Evolutionary conservation across 2,329 filamentous ascomycete genomes (phyloP).

Genomic region (Xylaria sp.): DNA sequence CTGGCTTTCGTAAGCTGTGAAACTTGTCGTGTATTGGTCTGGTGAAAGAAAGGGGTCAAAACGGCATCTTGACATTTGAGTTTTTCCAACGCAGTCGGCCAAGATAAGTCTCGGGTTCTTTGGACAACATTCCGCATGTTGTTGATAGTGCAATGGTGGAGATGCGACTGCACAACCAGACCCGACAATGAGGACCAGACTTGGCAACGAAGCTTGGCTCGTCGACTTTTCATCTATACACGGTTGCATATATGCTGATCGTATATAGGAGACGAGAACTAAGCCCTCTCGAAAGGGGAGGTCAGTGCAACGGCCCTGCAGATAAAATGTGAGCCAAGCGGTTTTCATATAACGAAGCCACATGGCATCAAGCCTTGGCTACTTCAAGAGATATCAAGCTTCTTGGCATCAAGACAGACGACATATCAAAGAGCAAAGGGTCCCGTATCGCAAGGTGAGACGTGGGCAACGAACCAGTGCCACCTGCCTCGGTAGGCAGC

Average conservation of each 20-base stretch:
- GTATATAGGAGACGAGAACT: slow-evolving; percentile 25
- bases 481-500: slow-evolving; percentile 33
- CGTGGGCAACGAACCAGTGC: slow-evolving; percentile 4
- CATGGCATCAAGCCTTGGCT: slow-evolving; percentile 42
- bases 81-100: background rate
- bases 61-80: background rate
- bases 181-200: slow-evolving; percentile 44
- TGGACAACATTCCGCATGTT: slow-evolving; percentile 3
- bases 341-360: slow-evolving; percentile 35
- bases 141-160: slow-evolving; percentile 23
- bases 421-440: slow-evolving; percentile 3
- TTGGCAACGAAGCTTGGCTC: slow-evolving; percentile 46
- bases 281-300: slow-evolving; percentile 32
- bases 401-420: slow-evolving; percentile 39
- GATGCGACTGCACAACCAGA: slow-evolving; percentile 29
- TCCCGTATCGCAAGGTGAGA: slow-evolving; percentile 1
- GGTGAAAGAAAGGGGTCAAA: slow-evolving; percentile 15
- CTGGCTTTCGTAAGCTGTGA: background rate
- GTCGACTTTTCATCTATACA: slow-evolving; percentile 39
- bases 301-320: slow-evolving; percentile 34
- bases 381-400: slow-evolving; percentile 34
- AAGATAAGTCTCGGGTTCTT: background rate
- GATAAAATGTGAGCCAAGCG: slow-evolving; percentile 46
- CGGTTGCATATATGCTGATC: slow-evolving; percentile 12
- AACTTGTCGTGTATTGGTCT: slow-evolving; percentile 10